Evolutionary conservation across 78 protist genomes (phyloP), one percentile per base, ranked within the genome.

Genomic region (Capsaspora owczarzaki): DNA sequence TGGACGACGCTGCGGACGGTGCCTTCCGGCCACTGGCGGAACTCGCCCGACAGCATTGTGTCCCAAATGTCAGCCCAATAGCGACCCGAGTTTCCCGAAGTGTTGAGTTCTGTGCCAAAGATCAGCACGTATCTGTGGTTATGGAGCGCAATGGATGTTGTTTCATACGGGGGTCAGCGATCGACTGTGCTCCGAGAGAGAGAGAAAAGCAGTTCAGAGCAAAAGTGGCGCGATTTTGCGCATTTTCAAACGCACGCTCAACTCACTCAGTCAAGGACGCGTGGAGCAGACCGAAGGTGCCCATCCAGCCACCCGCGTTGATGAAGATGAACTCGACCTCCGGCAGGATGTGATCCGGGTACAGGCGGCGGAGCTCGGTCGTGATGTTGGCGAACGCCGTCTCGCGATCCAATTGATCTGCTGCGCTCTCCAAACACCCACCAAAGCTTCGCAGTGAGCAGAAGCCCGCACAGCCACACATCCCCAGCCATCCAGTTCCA

Each of bases 241-340:
- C n/a, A n/a, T n/a, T n/a, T n/a, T n/a, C n/a, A n/a, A n/a, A n/a
- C n/a, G n/a, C n/a, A n/a, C n/a, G n/a, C n/a, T n/a, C n/a, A n/a
- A n/a, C n/a, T n/a, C n/a, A n/a, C 66, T 56, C 66, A 6, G 66
- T 56, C 33, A 56, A 29, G 29, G 66, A 56, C n/a, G 66, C 66
- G n/a, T 56, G 66, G 14, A 56, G 66, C 33, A 56, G 66, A 56
- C 66, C 66, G n/a, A 56, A 56, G 33, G 66, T 25, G 66, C 66
- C 66, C 66, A 56, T 56, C 66, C 66, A 56, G 25, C 66, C 66
- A 29, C 66, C 66, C 35, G 66, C 66, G 66, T 56, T 56, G 66
- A 56, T 56, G 66, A 56, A 56, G 33, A 25, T 16, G 66, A 56
- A 56, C 66, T 56, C 66, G 66, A 56, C 33, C 33, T 16, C 10